phyloP scores from a whole-genome alignment of 768 basidiomycete genomes.

The Xerocomellus amylosporus region DNA sequence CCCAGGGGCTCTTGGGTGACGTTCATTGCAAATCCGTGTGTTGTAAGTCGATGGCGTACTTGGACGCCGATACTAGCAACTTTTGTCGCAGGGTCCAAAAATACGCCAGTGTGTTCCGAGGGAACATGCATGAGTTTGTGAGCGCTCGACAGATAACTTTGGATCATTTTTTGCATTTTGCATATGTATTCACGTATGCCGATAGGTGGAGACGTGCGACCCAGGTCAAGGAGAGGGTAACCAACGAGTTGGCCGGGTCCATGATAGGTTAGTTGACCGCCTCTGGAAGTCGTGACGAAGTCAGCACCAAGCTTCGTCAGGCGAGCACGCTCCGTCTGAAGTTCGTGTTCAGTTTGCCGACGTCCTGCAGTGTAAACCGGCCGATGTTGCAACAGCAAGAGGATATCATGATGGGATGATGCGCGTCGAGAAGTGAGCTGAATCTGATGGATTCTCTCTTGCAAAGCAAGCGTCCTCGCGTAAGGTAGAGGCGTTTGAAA shows the following conservation, averaged over 20 bases:
- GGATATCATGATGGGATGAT: conserved; percentile 53
- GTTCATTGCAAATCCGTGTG: conserved; percentile 94
- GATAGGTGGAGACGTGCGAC: conserved; percentile 68
- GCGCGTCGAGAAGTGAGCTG: conserved; percentile 56
- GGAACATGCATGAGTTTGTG: conserved; percentile 57
- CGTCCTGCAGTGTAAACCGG: conserved; percentile 97
- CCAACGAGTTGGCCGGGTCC: conserved; percentile 97
- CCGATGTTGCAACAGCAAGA: conserved; percentile 83
- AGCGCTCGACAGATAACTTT: conserved; percentile 54
- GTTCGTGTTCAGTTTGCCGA: conserved; percentile 64
- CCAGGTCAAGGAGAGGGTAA: conserved; percentile 89
- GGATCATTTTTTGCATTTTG: conserved; percentile 70
- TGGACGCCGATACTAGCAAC: conserved; percentile 96
- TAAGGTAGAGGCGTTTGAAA: conserved; percentile 83
- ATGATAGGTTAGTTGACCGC: conserved; percentile 95
- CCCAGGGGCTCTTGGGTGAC: conserved; percentile 72
- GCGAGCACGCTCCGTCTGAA: conserved; percentile 58
- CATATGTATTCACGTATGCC: conserved; percentile 83
- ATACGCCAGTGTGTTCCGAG: conserved; percentile 88
- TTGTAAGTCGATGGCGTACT: conserved; percentile 89
- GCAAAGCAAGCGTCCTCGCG: conserved; percentile 58
- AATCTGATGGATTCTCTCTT: conserved; percentile 65
- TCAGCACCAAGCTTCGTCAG: conserved; percentile 82
- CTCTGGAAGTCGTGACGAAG: conserved; percentile 76
- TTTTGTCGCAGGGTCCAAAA: conserved; percentile 76